phyloP scores from a whole-genome alignment of 2,329 filamentous ascomycete species.

The Xylariaceae sp. region DNA sequence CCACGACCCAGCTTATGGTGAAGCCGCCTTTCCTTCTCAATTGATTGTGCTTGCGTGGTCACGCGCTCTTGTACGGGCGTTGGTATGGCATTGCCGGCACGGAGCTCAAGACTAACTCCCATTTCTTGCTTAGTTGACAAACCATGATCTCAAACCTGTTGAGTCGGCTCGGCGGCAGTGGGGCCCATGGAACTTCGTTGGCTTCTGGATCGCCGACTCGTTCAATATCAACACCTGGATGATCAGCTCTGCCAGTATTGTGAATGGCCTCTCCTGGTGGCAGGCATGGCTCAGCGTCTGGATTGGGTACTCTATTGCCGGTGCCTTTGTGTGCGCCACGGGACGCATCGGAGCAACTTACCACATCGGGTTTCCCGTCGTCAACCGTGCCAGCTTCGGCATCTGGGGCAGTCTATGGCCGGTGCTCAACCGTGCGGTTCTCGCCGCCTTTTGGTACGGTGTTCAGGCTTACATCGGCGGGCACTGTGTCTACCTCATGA shows the following conservation, averaged over 20 bases:
- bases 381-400: constrained; percentile 78
- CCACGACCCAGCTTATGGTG: constrained; percentile 79
- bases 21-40: constrained; percentile 25
- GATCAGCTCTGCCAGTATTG: constrained; percentile 85
- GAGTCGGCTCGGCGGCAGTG: constrained; percentile 82
- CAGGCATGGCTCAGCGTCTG: constrained; percentile 89
- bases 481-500: constrained; percentile 87
- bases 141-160: constrained; percentile 81
- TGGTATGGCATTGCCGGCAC: not conserved
- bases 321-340: constrained; percentile 75
- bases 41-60: constrained; percentile 1
- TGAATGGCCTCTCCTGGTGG: constrained; percentile 84
- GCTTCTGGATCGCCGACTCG: constrained; percentile 84
- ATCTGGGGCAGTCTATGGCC: constrained; percentile 92
- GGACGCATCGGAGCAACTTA: constrained; percentile 86
- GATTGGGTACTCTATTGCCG: constrained; percentile 82
- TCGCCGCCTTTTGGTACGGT: constrained; percentile 87
- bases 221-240: constrained; percentile 96
- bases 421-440: constrained; percentile 84
- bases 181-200: constrained; percentile 86
- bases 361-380: constrained; percentile 88
- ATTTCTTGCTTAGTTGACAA: constrained; percentile 64
- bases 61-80: constrained; percentile 11
- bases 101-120: constrained; percentile 19
- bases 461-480: constrained; percentile 87